These are phyloP conservation scores for Tricholoma sp. DNA, from an alignment of 768 basidiomycete species.

Conservation along the genomic window DNA sequence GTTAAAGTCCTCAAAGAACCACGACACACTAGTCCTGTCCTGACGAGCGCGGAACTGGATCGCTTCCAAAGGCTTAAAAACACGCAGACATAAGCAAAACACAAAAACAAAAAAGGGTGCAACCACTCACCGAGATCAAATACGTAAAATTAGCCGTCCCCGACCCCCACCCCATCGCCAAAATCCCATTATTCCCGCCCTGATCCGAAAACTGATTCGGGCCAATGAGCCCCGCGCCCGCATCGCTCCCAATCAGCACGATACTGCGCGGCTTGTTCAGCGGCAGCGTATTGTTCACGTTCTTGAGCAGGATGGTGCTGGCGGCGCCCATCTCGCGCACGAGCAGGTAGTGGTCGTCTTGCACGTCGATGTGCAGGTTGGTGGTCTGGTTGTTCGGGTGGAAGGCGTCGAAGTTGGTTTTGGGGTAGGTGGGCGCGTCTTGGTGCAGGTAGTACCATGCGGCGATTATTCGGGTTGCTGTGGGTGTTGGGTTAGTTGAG, in stretches of 20 bases:
- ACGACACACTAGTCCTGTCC: conserved; percentile 61
- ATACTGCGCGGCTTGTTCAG: conserved; percentile 55
- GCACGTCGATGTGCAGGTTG: conserved; percentile 64
- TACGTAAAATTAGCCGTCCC: conserved; percentile 79
- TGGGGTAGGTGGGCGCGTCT: conserved; percentile 57
- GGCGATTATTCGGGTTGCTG: conserved; percentile 72
- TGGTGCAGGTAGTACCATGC: conserved; percentile 65
- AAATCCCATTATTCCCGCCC: conserved; percentile 22
- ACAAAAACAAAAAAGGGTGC: background rate
- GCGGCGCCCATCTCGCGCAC: conserved; percentile 73
- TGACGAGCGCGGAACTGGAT: conserved; percentile 68
- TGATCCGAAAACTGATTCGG: conserved; percentile 69
- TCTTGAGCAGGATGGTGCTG: conserved; percentile 75
- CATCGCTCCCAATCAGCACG: conserved; percentile 59
- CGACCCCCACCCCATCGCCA: conserved; percentile 93
- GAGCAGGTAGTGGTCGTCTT: conserved; percentile 59
- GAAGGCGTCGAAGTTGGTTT: conserved; percentile 70
- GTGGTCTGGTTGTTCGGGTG: conserved; percentile 40
- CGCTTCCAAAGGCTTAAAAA: conserved; percentile 65
- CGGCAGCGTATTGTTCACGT: conserved; percentile 51
- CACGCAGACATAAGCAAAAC: background rate
- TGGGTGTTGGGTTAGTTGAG: background rate
- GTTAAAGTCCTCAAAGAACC: conserved; percentile 70
- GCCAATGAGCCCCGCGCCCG: conserved; percentile 51
- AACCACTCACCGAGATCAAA: conserved; percentile 57